A percentile compares a stretch with the other conserved stretches of the same genome.
These are phyloP conservation scores for Trichoderma polysporum DNA, from an alignment of 2,329 filamentous ascomycete genomes.

Conservation along the genomic window DNA sequence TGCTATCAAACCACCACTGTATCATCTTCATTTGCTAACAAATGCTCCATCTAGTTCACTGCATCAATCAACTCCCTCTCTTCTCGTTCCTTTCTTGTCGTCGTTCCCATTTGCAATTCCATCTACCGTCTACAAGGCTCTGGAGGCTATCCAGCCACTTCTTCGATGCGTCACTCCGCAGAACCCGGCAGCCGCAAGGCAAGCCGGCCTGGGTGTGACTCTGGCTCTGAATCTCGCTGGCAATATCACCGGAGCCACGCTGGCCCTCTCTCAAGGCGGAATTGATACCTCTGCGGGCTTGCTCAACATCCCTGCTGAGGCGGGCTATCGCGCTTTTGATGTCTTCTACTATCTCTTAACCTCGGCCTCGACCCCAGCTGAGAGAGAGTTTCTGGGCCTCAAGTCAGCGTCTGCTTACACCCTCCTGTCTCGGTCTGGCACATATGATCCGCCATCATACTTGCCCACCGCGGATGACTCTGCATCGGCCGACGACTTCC, in stretches of 20 bases:
- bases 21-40: neutral
- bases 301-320: slow-evolving; percentile 72
- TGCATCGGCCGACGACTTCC: slow-evolving; percentile 90
- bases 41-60: slow-evolving; percentile 63
- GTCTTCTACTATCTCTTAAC: slow-evolving; percentile 97
- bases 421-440: slow-evolving; percentile 78
- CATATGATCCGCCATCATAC: slow-evolving; percentile 82
- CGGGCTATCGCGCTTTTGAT: slow-evolving; percentile 89
- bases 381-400: slow-evolving; percentile 83
- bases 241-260: slow-evolving; percentile 69
- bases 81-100: slow-evolving; percentile 77
- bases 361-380: slow-evolving; percentile 82
- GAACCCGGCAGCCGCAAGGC: slow-evolving; percentile 80
- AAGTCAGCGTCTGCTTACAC: slow-evolving; percentile 74
- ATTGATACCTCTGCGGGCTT: slow-evolving; percentile 82
- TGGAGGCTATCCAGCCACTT: slow-evolving; percentile 83
- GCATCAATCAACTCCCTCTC: slow-evolving; percentile 82
- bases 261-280: slow-evolving; percentile 82
- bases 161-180: slow-evolving; percentile 82
- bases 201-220: slow-evolving; percentile 77
- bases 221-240: slow-evolving; percentile 81
- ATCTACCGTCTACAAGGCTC: slow-evolving; percentile 69
- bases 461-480: slow-evolving; percentile 90
- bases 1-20: neutral
- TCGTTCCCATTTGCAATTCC: slow-evolving; percentile 80